Evolutionary conservation across 208 protist species (phyloP).

Genomic region (Trichomonas vaginalis): DNA sequence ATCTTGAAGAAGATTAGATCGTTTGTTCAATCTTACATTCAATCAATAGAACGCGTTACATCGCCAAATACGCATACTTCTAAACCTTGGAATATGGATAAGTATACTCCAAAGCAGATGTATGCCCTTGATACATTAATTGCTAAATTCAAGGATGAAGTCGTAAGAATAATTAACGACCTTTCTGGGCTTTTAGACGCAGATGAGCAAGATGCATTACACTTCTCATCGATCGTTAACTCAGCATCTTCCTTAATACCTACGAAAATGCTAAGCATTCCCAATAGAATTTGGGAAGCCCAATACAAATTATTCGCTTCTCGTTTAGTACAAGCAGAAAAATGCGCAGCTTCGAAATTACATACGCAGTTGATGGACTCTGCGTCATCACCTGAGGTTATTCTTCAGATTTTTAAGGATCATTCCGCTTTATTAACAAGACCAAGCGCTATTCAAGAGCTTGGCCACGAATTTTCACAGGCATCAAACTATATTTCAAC

Average conservation of each 20-base stretch:
- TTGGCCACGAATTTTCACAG: slow-evolving; percentile 1
- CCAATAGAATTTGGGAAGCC: background rate
- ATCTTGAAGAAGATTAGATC: background rate
- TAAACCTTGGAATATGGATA: background rate
- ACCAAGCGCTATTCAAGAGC: background rate
- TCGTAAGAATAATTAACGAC: background rate
- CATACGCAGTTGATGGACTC: background rate
- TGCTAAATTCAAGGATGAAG: background rate
- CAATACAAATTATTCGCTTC: background rate
- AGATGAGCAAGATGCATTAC: background rate
- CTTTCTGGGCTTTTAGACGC: background rate
- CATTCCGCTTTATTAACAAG: background rate
- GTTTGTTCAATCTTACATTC: background rate
- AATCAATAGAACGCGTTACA: background rate
- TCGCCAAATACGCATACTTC: background rate
- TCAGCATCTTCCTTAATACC: background rate
- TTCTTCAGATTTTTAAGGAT: background rate
- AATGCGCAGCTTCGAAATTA: background rate
- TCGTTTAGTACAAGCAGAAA: background rate
- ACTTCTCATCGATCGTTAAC: background rate
- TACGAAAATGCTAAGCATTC: background rate
- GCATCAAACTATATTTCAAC: background rate
- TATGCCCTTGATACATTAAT: background rate
- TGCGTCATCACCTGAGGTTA: background rate
- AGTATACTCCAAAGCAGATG: background rate